Conservation (phyloP, 2,329 filamentous ascomycete species). For the Dactylonectria macrodidyma region DNA sequence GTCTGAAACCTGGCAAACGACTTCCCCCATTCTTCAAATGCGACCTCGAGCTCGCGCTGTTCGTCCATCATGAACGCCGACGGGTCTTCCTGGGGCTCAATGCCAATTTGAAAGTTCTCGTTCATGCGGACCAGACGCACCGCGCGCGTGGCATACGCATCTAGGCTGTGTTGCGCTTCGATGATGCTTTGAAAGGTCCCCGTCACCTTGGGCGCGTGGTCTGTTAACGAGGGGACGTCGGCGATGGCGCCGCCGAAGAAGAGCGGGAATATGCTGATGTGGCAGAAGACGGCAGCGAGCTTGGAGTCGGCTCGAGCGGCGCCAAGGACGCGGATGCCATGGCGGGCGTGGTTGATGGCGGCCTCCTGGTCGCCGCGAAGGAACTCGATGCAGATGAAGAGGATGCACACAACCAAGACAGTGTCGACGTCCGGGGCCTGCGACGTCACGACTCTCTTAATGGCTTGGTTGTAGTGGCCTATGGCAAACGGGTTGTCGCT, state of each 20-base stretch:
- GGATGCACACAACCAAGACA: constrained; percentile 57
- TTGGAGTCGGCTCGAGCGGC: constrained; percentile 43
- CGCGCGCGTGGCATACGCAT: constrained; percentile 46
- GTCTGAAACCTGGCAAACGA: constrained; percentile 44
- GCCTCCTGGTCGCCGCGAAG: constrained; percentile 54
- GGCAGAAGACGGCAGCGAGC: constrained; percentile 55
- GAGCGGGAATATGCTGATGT: constrained; percentile 57
- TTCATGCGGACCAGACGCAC: constrained; percentile 50
- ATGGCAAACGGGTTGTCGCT: constrained; percentile 52
- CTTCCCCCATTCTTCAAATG: constrained; percentile 49
- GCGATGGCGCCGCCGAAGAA: constrained; percentile 51
- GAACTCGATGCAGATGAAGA: constrained; percentile 62
- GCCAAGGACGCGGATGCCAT: constrained; percentile 57
- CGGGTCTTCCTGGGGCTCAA: constrained; percentile 28
- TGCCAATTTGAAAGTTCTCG: constrained; percentile 46
- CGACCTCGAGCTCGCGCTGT: constrained; percentile 37
- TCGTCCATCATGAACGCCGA: constrained; percentile 40
- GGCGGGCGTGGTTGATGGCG: constrained; percentile 55
- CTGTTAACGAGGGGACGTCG: constrained; percentile 25
- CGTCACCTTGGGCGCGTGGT: neutral
- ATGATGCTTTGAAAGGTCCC: constrained; percentile 31
- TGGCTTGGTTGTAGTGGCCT: constrained; percentile 59
- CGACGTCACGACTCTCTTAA: constrained; percentile 51
- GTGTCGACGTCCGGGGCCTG: constrained; percentile 47
- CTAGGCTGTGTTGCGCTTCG: constrained; percentile 51